Evolutionary conservation across 2,329 filamentous ascomycete genomes (phyloP).

Genomic region (Colletotrichum musicola): DNA sequence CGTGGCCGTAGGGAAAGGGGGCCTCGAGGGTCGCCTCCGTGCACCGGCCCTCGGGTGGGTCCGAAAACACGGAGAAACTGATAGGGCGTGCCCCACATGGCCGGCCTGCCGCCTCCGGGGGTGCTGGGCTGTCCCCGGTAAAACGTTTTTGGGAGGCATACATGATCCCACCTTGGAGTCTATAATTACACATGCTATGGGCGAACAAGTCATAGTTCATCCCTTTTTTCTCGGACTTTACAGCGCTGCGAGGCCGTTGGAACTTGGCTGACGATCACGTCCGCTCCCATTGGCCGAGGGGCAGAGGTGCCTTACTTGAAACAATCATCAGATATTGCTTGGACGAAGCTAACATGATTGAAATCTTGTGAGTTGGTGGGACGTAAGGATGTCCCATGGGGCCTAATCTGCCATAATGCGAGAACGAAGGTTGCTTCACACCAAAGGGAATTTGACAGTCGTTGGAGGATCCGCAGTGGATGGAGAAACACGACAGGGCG

Average conservation of each 20-base stretch:
- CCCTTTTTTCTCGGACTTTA: slow-evolving; percentile 12
- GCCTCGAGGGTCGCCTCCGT: neutral
- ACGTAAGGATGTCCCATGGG: slow-evolving; percentile 5
- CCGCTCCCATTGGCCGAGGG: neutral
- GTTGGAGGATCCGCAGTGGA: neutral
- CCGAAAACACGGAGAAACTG: slow-evolving; percentile 20
- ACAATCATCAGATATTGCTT: slow-evolving; percentile 4
- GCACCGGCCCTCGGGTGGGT: slow-evolving; percentile 15
- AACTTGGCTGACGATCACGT: neutral
- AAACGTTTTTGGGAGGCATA: neutral
- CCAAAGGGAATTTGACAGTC: neutral
- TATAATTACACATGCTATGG: slow-evolving; percentile 9
- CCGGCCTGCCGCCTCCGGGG: neutral
- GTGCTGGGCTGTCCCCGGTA: slow-evolving; percentile 10
- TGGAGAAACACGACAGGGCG: neutral
- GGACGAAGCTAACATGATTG: slow-evolving; percentile 3
- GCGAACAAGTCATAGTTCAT: slow-evolving; percentile 2
- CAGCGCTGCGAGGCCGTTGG: neutral
- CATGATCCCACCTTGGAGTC: neutral
- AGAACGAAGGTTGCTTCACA: neutral
- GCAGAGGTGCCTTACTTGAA: slow-evolving; percentile 1
- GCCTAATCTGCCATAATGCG: neutral
- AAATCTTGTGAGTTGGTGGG: neutral
- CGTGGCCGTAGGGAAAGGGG: slow-evolving; percentile 1
- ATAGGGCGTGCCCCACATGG: slow-evolving; percentile 16